Base-by-base conservation (phyloP, 2,329 filamentous ascomycete species). In the Pseudogymnoascus sp. region DNA sequence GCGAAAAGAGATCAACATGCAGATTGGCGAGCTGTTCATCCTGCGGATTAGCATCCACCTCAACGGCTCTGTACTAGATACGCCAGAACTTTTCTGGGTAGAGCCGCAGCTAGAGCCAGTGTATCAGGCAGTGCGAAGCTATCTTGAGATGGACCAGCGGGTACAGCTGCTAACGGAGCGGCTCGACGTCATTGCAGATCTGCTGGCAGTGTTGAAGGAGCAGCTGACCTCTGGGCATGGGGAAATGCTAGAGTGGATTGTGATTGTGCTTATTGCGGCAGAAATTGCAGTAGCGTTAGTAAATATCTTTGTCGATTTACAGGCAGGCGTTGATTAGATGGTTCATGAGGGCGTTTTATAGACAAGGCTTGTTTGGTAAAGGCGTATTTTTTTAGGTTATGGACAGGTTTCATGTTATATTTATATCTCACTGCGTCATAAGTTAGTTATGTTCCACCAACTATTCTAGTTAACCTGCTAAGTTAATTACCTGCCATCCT, bases 1-100 rank as follows among this genome's bases (percentile, higher is more conserved):
- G 63, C 87, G 93, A 45, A 86, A 87, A 64, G 87, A 97, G 74
- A 97, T 99, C 80, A 97, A 97, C 80, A 97, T 97, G 93, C 93
- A 97, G 77, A 97, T 99, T 65, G 95, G 95, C 74, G 93, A 99
- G 78, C 85, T 99, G 61, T 99, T 99, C 76, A 97, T 99, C 72
- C 80, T 99, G 33, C 87, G 95, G 64, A 97, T 99, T 78, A 97
- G 95, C 75, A 97, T 99, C 71, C 96, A 99, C 77, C 83, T 99
- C 60, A 96, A 97, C 75, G 95, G 95, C 35, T 96, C 91, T 31
- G 93, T 99, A 5, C 87, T 99, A 40, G 95, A 99, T 75, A 96
- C 93, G 8, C 95, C 95, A 0, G 95, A 99, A 77, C 83, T 99
- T 43, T 97, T 99, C 83, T 99, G 95, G 95, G 90, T 93, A 33